These are phyloP conservation scores for Blastocystis hominis DNA, from an alignment of 352 stramenopile species.

Conservation along the genomic window DNA sequence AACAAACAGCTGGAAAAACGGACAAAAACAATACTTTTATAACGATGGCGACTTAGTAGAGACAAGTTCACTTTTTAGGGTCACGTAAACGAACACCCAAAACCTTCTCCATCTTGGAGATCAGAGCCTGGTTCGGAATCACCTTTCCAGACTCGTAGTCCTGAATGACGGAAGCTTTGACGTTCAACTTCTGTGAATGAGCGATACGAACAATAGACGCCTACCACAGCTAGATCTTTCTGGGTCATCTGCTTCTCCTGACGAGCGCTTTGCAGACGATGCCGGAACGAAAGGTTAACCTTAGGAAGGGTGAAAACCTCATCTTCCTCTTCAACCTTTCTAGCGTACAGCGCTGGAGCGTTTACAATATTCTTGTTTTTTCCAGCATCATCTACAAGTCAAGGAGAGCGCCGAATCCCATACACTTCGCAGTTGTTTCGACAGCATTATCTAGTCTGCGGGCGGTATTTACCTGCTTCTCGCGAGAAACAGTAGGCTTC, in stretches of 20 bases:
- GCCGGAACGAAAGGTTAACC: conserved; percentile 52
- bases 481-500: conserved; percentile 64
- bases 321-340: conserved; percentile 78
- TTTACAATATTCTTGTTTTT: conserved; percentile 77
- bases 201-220: background rate
- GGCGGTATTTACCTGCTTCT: conserved; percentile 69
- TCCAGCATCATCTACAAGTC: conserved; percentile 63
- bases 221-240: conserved; percentile 83
- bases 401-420: conserved; percentile 39
- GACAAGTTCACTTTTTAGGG: conserved; percentile 51
- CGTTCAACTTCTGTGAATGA: conserved; percentile 70
- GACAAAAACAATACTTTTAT: no score
- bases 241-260: conserved; percentile 94
- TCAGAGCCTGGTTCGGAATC: conserved; percentile 91
- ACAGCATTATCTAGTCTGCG: conserved; percentile 68
- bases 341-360: conserved; percentile 71
- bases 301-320: conserved; percentile 77
- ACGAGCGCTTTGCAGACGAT: conserved; percentile 70
- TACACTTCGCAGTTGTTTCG: conserved; percentile 70
- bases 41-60: background rate
- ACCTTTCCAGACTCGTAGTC: conserved; percentile 92
- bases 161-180: conserved; percentile 88
- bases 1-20: background rate
- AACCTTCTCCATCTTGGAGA: conserved; percentile 86
- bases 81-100: conserved; percentile 77